Percentiles rank a stretch among this genome's conserved stretches.
Evolutionary conservation across 75 land plant genomes (phyloP).

Genomic region (Pinus tabuliformis): DNA sequence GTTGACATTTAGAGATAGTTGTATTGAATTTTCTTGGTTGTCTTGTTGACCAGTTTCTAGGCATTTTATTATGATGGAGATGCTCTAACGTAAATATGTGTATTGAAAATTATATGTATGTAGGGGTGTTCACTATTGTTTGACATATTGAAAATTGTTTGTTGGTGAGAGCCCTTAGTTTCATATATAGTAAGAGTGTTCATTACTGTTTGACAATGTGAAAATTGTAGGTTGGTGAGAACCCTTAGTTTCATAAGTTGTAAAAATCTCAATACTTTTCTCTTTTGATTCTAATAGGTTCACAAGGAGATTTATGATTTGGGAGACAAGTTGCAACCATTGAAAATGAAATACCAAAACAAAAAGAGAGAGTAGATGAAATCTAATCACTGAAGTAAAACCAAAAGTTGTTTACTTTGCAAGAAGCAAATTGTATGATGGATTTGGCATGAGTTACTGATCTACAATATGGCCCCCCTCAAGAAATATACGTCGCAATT

Average conservation of each 20-base stretch:
- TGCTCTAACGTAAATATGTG: no score
- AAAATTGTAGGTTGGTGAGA: no score
- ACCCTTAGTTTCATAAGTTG: no score
- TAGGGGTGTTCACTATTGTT: no score
- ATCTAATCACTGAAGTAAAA: constrained; percentile 65
- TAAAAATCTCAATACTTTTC: background rate
- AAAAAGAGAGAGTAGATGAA: constrained; percentile 84
- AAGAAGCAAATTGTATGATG: constrained; percentile 80
- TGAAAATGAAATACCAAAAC: constrained; percentile 76
- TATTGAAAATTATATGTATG: no score
- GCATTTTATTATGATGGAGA: no score
- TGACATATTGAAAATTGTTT: no score
- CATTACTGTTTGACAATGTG: no score
- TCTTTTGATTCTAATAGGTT: constrained; percentile 18
- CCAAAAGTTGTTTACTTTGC: constrained; percentile 50
- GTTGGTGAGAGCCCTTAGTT: no score
- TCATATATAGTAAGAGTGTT: no score
- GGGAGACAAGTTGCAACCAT: constrained; percentile 67
- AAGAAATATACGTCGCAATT: constrained; percentile 72
- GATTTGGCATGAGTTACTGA: constrained; percentile 79
- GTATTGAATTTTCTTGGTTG: no score
- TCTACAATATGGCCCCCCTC: constrained; percentile 77
- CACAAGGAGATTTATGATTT: constrained; percentile 61
- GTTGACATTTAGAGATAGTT: constrained; percentile 65
- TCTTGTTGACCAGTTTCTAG: no score